These are phyloP conservation scores for Backusella australiensis DNA, from an alignment of 192 early-diverging fungal genomes.

Conservation along the genomic window DNA sequence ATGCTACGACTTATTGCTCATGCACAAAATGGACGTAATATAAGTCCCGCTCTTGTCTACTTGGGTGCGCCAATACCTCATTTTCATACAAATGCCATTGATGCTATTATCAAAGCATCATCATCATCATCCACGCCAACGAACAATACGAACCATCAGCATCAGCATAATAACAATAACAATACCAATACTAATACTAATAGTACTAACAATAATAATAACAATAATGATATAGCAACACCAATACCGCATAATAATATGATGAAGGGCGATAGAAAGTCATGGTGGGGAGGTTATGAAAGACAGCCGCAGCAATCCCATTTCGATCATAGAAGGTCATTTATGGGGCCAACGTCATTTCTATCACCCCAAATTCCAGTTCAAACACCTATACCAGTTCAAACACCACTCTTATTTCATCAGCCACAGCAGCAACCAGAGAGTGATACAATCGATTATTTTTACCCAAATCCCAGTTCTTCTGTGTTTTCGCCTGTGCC, in stretches of 20 bases:
- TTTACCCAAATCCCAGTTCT: background rate
- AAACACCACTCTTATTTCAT: background rate
- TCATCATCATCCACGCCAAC: background rate
- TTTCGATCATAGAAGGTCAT: conserved; percentile 4
- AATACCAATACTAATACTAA: background rate
- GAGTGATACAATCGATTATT: background rate
- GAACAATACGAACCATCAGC: background rate
- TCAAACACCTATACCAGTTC: conserved; percentile 13
- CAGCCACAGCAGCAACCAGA: conserved; percentile 3
- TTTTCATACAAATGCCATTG: conserved; percentile 18
- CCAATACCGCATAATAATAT: background rate
- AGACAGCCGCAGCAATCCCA: background rate
- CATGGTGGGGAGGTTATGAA: conserved; percentile 19
- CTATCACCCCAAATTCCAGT: background rate
- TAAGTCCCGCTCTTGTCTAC: background rate
- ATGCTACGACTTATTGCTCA: conserved; percentile 30
- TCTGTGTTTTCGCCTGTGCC: background rate
- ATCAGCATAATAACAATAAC: background rate
- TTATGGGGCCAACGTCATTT: background rate
- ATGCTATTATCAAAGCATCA: conserved; percentile 11
- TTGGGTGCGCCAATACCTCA: conserved; percentile 19
- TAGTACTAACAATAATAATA: background rate
- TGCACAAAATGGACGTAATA: conserved; percentile 25
- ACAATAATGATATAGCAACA: background rate
- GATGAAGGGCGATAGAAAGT: conserved; percentile 5